Conservation (phyloP, 1,139 yeast genomes). For the Lodderomyces orthopsilosis region DNA sequence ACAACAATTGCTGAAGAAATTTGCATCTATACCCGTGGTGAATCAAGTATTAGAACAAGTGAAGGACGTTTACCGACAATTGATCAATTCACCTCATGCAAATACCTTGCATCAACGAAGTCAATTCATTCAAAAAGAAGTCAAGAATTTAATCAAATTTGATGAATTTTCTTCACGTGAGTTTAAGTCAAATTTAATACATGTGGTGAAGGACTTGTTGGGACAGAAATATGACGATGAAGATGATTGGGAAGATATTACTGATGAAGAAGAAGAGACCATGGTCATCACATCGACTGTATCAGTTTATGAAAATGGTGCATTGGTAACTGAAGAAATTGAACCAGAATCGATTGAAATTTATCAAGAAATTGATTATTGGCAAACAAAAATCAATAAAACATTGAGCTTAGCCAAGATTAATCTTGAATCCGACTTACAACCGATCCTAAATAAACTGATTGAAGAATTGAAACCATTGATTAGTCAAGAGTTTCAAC, state of each 20-base stretch:
- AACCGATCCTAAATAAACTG: constrained; percentile 31
- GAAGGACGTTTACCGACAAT: constrained; percentile 1
- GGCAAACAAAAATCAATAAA: constrained; percentile 38
- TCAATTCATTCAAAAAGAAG: constrained; percentile 28
- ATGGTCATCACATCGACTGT: constrained; percentile 30
- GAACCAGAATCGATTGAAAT: constrained; percentile 13
- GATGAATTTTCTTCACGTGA: constrained; percentile 16
- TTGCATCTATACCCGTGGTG: constrained; percentile 6
- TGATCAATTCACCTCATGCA: constrained; percentile 12
- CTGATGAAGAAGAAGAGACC: constrained; percentile 21
- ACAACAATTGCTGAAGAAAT: not conserved
- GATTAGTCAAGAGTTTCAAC: constrained; percentile 40
- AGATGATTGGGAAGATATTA: constrained; percentile 14
- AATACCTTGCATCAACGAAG: constrained; percentile 18
- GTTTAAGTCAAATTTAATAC: constrained; percentile 17
- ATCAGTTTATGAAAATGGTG: constrained; percentile 18
- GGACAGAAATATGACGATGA: constrained; percentile 9
- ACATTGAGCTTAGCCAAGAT: constrained; percentile 42
- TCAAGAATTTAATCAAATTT: constrained; percentile 26
- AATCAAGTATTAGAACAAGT: constrained; percentile 1
- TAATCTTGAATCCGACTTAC: constrained; percentile 41
- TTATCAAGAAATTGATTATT: constrained; percentile 28
- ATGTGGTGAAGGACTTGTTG: constrained; percentile 23
- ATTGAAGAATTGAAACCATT: constrained; percentile 33
- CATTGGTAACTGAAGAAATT: constrained; percentile 5